Conservation (phyloP, 129 eudicot genomes). For the Tanacetum coccineum region DNA sequence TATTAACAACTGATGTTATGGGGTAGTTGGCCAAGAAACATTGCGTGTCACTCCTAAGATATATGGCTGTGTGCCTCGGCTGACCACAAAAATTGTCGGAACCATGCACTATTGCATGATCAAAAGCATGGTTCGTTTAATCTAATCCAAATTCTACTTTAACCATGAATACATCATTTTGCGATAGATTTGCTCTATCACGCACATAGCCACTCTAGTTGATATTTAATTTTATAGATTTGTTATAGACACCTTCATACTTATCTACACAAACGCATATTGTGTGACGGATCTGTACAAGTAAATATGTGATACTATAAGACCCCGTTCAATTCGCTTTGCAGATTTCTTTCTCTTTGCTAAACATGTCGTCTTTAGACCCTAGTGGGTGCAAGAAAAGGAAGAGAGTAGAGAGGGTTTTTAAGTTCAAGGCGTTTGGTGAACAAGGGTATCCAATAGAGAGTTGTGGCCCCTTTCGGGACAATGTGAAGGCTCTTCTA, state of each 20-base stretch:
- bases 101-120: constrained; percentile 38
- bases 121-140: constrained; percentile 67
- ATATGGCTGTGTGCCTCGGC: constrained; percentile 44
- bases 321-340: constrained; percentile 31
- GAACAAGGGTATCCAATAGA: constrained; percentile 78
- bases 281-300: constrained; percentile 53
- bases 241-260: constrained; percentile 14
- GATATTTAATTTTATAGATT: constrained; percentile 8
- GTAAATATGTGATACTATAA: constrained; percentile 26
- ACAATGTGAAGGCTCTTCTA: constrained; percentile 68
- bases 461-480: constrained; percentile 60
- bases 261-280: constrained; percentile 41
- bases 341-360: constrained; percentile 25
- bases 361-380: constrained; percentile 57
- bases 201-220: constrained; percentile 43
- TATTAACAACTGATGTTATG: constrained; percentile 12
- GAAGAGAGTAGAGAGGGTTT: constrained; percentile 76
- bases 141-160: constrained; percentile 24
- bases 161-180: constrained; percentile 29
- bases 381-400: constrained; percentile 67
- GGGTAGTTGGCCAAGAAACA: constrained; percentile 55
- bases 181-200: constrained; percentile 61
- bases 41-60: constrained; percentile 42
- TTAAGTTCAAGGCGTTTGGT: constrained; percentile 74
- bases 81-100: constrained; percentile 68